phyloP scores from a whole-genome alignment of 139 green algal species.

The Desmodesmus armatus region DNA sequence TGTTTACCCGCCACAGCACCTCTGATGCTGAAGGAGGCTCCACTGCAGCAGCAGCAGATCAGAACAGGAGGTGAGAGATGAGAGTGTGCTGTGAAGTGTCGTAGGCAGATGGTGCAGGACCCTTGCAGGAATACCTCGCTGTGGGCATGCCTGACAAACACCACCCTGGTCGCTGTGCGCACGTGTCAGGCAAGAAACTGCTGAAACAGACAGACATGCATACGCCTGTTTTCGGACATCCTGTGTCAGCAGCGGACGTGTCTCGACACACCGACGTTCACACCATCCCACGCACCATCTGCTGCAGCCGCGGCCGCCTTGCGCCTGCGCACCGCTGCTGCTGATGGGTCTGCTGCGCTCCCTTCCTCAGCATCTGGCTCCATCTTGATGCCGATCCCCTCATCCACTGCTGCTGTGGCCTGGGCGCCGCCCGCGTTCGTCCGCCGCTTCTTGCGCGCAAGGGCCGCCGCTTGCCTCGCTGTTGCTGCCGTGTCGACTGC shows the following conservation, averaged over 20 bases:
- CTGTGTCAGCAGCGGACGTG: too few relatives aligned
- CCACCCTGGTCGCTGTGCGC: too few relatives aligned
- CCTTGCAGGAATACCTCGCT: too few relatives aligned
- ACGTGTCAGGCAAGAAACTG: too few relatives aligned
- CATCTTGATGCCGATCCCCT: constrained; percentile 2
- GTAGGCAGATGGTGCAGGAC: too few relatives aligned
- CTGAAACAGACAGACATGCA: too few relatives aligned
- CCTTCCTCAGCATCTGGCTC: not conserved
- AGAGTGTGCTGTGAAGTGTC: too few relatives aligned
- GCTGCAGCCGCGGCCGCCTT: not conserved
- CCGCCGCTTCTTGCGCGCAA: not conserved
- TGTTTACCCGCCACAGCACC: constrained; percentile 75
- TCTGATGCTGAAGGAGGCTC: not conserved
- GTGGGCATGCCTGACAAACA: too few relatives aligned
- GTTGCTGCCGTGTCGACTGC: not conserved
- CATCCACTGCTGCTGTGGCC: constrained; percentile 3
- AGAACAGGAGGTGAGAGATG: too few relatives aligned
- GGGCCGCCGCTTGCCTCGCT: constrained; percentile 13
- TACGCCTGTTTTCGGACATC: too few relatives aligned
- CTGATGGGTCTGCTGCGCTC: not conserved
- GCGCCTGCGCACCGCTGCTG: not conserved
- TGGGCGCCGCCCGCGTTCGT: not conserved
- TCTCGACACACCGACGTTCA: not conserved
- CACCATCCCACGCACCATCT: not conserved
- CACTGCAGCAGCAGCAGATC: not conserved